These are phyloP conservation scores for Tuber magnatum DNA, from an alignment of 495 filamentous ascomycete species.

Conservation along the genomic window DNA sequence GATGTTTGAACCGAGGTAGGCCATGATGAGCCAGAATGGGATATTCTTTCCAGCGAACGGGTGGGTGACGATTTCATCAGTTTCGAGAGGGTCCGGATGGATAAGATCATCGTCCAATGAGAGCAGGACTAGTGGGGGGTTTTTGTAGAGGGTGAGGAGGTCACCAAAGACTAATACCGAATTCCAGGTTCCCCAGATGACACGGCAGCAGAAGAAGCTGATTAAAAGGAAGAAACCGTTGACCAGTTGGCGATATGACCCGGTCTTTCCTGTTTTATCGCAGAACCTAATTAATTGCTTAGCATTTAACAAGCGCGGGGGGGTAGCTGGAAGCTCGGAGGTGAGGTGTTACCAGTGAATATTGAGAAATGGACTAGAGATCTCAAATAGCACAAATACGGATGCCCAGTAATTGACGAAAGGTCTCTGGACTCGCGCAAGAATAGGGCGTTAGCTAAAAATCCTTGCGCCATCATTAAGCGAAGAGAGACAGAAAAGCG, in stretches of 20 bases:
- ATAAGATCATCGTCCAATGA: conserved; percentile 41
- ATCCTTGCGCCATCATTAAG: background rate
- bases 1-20: conserved; percentile 71
- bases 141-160: conserved; percentile 58
- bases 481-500: background rate
- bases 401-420: conserved; percentile 90
- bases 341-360: conserved; percentile 67
- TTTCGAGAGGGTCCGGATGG: conserved; percentile 25
- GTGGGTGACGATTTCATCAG: conserved; percentile 36
- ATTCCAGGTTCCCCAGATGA: conserved; percentile 87
- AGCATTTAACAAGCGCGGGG: background rate
- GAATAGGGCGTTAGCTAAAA: too few species aligned
- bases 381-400: conserved; percentile 94
- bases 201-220: conserved; percentile 80
- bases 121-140: conserved; percentile 41
- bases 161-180: conserved; percentile 69
- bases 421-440: conserved; percentile 59
- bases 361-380: conserved; percentile 87
- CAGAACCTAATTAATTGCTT: conserved; percentile 53
- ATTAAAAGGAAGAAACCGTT: conserved; percentile 69
- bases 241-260: conserved; percentile 69
- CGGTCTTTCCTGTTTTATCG: conserved; percentile 93
- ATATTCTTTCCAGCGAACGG: conserved; percentile 45
- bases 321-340: background rate
- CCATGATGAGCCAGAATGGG: conserved; percentile 70